Evolutionary conservation across 2,329 filamentous ascomycete genomes (phyloP), one percentile per base, ranked within the genome.

Genomic region (Dryadomyces sulphureus): DNA sequence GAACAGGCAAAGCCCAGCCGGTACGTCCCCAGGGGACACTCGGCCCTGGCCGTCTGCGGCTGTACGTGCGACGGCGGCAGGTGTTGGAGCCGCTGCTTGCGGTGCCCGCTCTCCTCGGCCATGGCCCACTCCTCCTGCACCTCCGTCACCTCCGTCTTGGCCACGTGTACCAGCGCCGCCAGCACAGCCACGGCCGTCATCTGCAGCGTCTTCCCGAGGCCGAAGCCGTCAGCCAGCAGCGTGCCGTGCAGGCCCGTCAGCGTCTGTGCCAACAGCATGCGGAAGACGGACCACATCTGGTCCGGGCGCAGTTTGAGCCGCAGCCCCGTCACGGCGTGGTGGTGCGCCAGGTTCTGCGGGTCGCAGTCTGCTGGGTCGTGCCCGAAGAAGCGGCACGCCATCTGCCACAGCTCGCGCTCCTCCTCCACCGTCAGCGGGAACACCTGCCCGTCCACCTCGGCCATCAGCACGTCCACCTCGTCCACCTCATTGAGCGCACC

Each of bases 201-300:
- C 34, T 44, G 42, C 7, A 44, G 34, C 11, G 42, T 44, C 42
- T 44, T 44, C 21, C 42, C 42, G 8, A 44, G 14, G 5, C 42
- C 42, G 12, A 44, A 44, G 7, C 34, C 42, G 16, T 44, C 42
- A 4, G 42, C 42, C 12, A 44, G 42, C 32, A 44, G 42, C 2
- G 42, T 44, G 7, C 42, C 42, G 11, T 44, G 12, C 42, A 44
- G 8, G 6, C 34, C 34, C 3, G 34, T 38, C n/a, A 27, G 21
- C 5, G 35, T 8, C 9, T 38, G n/a, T 20, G 42, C 20, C 20
- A 34, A 5, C 34, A 44, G 16, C 42, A 44, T 38, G 7, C 42
- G 34, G 34, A 19, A 44, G 3, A 44, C 42, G 6, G 42, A 38
- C 42, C 42, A 44, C 42, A 44, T 38, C 34, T 44, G 42, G 22